These are phyloP conservation scores for Akanthomyces dipterigenus DNA, from an alignment of 2,329 filamentous ascomycete species.

Conservation along the genomic window DNA sequence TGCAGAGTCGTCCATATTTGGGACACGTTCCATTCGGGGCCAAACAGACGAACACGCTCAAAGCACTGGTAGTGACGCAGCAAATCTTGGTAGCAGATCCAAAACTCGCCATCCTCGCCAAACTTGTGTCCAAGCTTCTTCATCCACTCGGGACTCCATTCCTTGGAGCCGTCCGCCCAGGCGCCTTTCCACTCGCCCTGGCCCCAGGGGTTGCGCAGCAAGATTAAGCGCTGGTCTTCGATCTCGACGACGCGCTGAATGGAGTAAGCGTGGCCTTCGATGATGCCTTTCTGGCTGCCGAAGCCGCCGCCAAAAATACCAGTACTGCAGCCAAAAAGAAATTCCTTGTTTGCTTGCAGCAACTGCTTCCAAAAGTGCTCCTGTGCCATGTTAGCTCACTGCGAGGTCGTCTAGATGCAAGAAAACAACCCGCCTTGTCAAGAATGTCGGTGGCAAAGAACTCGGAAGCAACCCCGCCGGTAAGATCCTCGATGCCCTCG, in stretches of 20 bases:
- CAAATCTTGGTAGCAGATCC: slow-evolving; percentile 53
- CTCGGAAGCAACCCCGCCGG: slow-evolving; percentile 60
- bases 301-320: slow-evolving; percentile 35
- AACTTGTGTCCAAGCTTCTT: slow-evolving; percentile 65
- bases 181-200: slow-evolving; percentile 73
- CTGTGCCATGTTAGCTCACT: slow-evolving; percentile 1
- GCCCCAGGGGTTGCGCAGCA: slow-evolving; percentile 73
- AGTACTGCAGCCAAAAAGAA: slow-evolving; percentile 58
- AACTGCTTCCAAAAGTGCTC: slow-evolving; percentile 68
- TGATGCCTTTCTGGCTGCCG: slow-evolving; percentile 48
- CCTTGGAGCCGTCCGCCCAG: slow-evolving; percentile 74
- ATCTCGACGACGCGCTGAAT: slow-evolving; percentile 53
- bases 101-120: slow-evolving; percentile 65
- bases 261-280: slow-evolving; percentile 54
- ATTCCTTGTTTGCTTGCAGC: slow-evolving; percentile 70
- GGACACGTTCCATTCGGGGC: slow-evolving; percentile 44
- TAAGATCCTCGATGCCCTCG: slow-evolving; percentile 54
- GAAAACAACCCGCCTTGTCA: slow-evolving; percentile 49
- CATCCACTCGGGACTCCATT: slow-evolving; percentile 79
- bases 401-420: neutral
- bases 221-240: slow-evolving; percentile 54
- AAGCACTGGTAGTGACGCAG: slow-evolving; percentile 53
- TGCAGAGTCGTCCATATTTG: slow-evolving; percentile 43
- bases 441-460: slow-evolving; percentile 62
- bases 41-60: slow-evolving; percentile 52